Evolutionary conservation across 768 basidiomycete species (phyloP).

Genomic region (Lactarius sp.): DNA sequence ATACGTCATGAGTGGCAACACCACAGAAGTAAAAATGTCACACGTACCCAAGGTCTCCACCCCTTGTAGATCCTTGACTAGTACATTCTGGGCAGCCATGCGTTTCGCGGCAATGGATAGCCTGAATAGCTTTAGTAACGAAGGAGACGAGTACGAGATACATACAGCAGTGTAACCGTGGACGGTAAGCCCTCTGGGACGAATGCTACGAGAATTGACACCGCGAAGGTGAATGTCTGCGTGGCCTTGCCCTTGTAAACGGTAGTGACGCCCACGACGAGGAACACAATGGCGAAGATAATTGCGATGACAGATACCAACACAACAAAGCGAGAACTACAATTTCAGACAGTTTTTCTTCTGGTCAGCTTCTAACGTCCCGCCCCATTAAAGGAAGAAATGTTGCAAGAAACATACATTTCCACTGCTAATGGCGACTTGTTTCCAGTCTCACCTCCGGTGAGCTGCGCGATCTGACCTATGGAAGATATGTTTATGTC

Average conservation of each 20-base stretch:
- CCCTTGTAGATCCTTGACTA: conserved; percentile 71
- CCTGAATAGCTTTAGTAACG: conserved; percentile 19
- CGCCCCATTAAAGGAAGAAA: neutral
- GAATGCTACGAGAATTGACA: conserved; percentile 57
- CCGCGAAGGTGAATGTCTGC: conserved; percentile 57
- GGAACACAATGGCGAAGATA: conserved; percentile 58
- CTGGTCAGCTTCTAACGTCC: neutral
- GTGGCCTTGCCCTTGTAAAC: conserved; percentile 59
- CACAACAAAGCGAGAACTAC: conserved; percentile 54
- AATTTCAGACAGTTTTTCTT: neutral
- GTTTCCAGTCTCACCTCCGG: conserved; percentile 59
- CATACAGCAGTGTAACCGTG: conserved; percentile 54
- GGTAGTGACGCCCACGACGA: conserved; percentile 59
- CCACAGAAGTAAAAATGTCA: neutral
- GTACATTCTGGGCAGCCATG: conserved; percentile 65
- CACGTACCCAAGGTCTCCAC: conserved; percentile 57
- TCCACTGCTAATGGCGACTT: conserved; percentile 61
- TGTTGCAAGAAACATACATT: conserved; percentile 41
- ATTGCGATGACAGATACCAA: conserved; percentile 60
- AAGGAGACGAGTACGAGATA: neutral
- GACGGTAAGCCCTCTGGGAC: conserved; percentile 62
- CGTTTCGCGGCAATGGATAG: conserved; percentile 66
- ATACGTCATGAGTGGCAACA: conserved; percentile 21
- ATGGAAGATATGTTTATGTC: conserved; percentile 8
- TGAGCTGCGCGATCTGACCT: conserved; percentile 66